Evolutionary conservation across 2,329 filamentous ascomycete genomes (phyloP).

Genomic region (Coleophoma cylindrospora): DNA sequence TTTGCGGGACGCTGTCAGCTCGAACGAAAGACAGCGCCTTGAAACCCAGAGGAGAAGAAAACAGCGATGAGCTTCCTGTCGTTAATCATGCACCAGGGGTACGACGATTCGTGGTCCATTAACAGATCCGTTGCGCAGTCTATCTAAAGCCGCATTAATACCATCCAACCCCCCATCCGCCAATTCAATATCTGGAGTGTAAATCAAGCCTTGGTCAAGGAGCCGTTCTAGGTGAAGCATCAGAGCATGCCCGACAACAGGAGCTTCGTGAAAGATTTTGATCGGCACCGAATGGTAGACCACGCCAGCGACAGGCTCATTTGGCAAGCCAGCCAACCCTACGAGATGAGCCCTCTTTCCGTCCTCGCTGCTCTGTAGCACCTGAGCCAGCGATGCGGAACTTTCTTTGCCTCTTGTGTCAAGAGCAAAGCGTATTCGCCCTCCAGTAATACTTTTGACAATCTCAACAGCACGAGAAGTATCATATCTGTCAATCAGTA

Average conservation of each 20-base stretch:
- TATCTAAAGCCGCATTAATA: conserved; percentile 64
- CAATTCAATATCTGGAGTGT: conserved; percentile 60
- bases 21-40: background rate
- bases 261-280: conserved; percentile 68
- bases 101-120: conserved; percentile 68
- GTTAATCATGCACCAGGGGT: conserved; percentile 5
- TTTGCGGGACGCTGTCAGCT: too few species aligned
- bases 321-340: conserved; percentile 63
- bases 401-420: conserved; percentile 65
- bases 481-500: conserved; percentile 66
- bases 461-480: conserved; percentile 60
- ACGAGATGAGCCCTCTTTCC: conserved; percentile 50
- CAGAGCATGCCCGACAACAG: conserved; percentile 56
- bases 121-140: conserved; percentile 59
- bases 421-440: conserved; percentile 59
- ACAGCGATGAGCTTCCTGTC: too few species aligned
- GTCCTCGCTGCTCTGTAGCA: conserved; percentile 10
- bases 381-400: conserved; percentile 42
- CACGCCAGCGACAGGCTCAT: conserved; percentile 27
- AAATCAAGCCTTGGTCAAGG: conserved; percentile 46
- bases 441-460: conserved; percentile 51
- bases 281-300: conserved; percentile 52
- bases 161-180: conserved; percentile 57
- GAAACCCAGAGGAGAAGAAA: too few species aligned
- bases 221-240: conserved; percentile 64